Conservation (phyloP, 208 protist genomes). For the Trichomonas vaginalis region DNA sequence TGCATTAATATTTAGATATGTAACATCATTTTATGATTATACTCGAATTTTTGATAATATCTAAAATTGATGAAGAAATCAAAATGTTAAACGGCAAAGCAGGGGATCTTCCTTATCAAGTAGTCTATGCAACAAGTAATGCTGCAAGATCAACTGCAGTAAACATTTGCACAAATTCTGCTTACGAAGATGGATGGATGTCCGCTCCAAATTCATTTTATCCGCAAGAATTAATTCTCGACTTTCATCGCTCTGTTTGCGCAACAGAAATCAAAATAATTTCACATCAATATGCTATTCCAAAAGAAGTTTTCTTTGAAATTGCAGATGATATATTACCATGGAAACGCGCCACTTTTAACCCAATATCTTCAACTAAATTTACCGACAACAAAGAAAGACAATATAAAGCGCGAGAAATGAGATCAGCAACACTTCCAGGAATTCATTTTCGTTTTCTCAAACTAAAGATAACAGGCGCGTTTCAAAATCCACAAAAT, state of each 20-base stretch:
- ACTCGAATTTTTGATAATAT: too few relatives aligned
- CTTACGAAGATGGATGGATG: not conserved
- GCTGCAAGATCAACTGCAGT: not conserved
- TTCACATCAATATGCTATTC: not conserved
- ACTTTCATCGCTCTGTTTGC: not conserved
- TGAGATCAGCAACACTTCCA: not conserved
- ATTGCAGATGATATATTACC: not conserved
- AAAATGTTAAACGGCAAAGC: not conserved
- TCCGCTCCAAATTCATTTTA: not conserved
- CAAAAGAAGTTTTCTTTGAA: not conserved
- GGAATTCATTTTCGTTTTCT: not conserved
- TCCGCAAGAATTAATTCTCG: not conserved
- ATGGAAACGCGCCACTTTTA: not conserved
- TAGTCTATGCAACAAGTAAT: not conserved
- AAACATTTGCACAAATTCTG: not conserved
- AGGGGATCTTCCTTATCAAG: not conserved
- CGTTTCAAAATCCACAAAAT: not conserved
- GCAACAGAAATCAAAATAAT: not conserved
- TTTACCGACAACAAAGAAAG: slow-evolving; percentile 5
- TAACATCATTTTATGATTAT: too few relatives aligned
- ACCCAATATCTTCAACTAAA: not conserved
- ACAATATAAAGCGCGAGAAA: slow-evolving; percentile 5
- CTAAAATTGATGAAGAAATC: not conserved
- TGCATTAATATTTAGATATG: too few relatives aligned
- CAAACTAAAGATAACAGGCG: not conserved